Conservation (phyloP, 192 early-diverging fungal genomes). For the Umbelopsis ramanniana region DNA sequence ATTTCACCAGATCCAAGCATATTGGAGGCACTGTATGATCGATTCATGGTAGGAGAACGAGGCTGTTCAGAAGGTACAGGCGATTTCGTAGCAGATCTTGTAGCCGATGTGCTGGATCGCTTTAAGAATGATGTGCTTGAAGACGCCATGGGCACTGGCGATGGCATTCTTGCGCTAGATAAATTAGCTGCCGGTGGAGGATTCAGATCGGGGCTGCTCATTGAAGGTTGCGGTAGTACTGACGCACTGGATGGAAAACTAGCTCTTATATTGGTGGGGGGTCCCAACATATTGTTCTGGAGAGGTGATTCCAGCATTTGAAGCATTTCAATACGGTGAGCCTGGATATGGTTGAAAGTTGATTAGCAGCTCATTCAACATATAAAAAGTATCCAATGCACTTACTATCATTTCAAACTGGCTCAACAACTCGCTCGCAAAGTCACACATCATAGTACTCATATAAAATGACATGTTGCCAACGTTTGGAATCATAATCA, state of each 20-base stretch:
- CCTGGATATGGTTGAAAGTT: slow-evolving; percentile 14
- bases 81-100: slow-evolving; percentile 19
- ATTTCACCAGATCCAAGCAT: slow-evolving; percentile 27
- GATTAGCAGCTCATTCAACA: not conserved
- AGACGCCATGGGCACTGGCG: slow-evolving; percentile 16
- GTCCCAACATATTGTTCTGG: not conserved
- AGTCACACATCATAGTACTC: slow-evolving; percentile 76
- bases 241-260: not conserved
- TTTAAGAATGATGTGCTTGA: slow-evolving; percentile 25
- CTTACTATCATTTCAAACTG: slow-evolving; percentile 70
- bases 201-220: slow-evolving; percentile 19
- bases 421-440: slow-evolving; percentile 71
- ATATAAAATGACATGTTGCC: slow-evolving; percentile 80
- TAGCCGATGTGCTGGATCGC: slow-evolving; percentile 19
- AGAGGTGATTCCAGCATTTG: slow-evolving; percentile 32
- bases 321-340: slow-evolving; percentile 30
- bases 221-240: slow-evolving; percentile 14
- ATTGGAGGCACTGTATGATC: slow-evolving; percentile 34
- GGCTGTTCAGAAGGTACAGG: slow-evolving; percentile 40
- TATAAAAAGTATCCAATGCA: not conserved
- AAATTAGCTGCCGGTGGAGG: slow-evolving; percentile 9
- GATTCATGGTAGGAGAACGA: slow-evolving; percentile 50
- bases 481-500: slow-evolving; percentile 82
- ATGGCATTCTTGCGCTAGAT: slow-evolving; percentile 21
- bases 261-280: not conserved